Evolutionary conservation across 495 filamentous ascomycete genomes (phyloP).

Genomic region (Pseudotulostoma volvatum): DNA sequence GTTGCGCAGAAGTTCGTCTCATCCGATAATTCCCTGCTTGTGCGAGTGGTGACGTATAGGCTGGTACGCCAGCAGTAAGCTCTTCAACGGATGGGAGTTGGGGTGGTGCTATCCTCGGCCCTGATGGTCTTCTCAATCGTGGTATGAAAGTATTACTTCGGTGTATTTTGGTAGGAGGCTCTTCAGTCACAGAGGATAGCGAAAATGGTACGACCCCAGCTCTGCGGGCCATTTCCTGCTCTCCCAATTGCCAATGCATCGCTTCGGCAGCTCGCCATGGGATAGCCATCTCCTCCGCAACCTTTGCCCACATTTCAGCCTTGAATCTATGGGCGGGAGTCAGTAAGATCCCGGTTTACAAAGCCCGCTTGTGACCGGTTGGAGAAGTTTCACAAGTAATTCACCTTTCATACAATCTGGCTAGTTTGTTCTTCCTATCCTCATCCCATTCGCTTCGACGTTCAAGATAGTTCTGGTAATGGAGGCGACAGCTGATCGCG

Average conservation of each 20-base stretch:
- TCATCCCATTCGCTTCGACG: conserved; percentile 86
- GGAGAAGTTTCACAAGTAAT: conserved; percentile 7
- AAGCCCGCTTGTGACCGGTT: neutral
- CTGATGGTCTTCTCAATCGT: conserved; percentile 26
- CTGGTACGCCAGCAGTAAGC: conserved; percentile 31
- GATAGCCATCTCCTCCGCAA: conserved; percentile 87
- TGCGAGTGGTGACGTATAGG: conserved; percentile 25
- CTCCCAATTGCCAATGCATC: conserved; percentile 96
- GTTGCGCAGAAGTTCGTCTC: conserved; percentile 12
- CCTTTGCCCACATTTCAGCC: conserved; percentile 88
- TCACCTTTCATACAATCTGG: conserved; percentile 89
- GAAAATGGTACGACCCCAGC: conserved; percentile 74
- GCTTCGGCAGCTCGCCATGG: conserved; percentile 92
- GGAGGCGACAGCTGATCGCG: conserved; percentile 81
- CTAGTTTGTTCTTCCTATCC: conserved; percentile 91
- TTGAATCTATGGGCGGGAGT: conserved; percentile 52
- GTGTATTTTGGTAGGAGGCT: conserved; percentile 28
- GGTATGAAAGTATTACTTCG: conserved; percentile 29
- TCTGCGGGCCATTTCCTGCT: conserved; percentile 77
- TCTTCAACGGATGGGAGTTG: conserved; percentile 31
- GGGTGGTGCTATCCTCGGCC: conserved; percentile 21
- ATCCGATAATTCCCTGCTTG: conserved; percentile 24
- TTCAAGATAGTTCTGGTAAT: conserved; percentile 97
- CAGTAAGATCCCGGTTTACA: neutral
- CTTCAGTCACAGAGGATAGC: conserved; percentile 44